Evolutionary conservation across 176 grass and related monocot species (phyloP).

Genomic region (Cenchrus americanus): DNA sequence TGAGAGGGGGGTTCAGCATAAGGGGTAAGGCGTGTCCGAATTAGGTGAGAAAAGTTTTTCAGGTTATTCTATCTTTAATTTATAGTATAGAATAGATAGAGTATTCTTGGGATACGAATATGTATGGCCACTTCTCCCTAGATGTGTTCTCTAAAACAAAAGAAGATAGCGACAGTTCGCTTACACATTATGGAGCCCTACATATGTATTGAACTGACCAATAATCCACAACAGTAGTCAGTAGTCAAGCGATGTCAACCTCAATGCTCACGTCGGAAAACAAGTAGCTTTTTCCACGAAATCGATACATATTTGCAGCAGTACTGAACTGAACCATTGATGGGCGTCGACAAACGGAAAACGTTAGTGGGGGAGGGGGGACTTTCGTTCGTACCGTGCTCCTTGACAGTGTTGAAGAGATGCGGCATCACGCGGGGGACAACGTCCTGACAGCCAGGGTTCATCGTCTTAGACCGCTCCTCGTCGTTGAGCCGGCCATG

Average conservation of each 20-base stretch:
- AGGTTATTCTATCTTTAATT: too few species aligned
- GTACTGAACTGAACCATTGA: background rate
- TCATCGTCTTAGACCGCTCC: conserved; percentile 61
- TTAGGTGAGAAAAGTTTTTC: too few species aligned
- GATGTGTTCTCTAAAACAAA: too few species aligned
- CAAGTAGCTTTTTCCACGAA: too few species aligned
- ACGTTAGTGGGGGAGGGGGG: background rate
- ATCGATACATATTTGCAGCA: background rate
- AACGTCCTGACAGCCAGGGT: conserved; percentile 53
- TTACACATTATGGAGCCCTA: background rate
- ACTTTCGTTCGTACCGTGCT: conserved; percentile 40
- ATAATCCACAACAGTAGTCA: background rate
- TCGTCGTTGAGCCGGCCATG: conserved; percentile 49
- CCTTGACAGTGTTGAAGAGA: conserved; percentile 27
- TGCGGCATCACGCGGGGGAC: conserved; percentile 48
- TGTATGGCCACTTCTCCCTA: too few species aligned
- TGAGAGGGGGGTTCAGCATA: too few species aligned
- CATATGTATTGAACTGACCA: background rate
- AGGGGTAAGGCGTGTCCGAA: too few species aligned
- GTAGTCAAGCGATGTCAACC: background rate
- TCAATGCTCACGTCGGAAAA: too few species aligned
- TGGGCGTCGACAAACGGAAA: background rate
- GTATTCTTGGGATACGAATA: too few species aligned
- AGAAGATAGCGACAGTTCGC: background rate
- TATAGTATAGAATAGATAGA: too few species aligned